A percentile compares a stretch with the other conserved stretches of the same genome.
Evolutionary conservation across 2,329 filamentous ascomycete species (phyloP).

Genomic region (Sphaerulina musiva): DNA sequence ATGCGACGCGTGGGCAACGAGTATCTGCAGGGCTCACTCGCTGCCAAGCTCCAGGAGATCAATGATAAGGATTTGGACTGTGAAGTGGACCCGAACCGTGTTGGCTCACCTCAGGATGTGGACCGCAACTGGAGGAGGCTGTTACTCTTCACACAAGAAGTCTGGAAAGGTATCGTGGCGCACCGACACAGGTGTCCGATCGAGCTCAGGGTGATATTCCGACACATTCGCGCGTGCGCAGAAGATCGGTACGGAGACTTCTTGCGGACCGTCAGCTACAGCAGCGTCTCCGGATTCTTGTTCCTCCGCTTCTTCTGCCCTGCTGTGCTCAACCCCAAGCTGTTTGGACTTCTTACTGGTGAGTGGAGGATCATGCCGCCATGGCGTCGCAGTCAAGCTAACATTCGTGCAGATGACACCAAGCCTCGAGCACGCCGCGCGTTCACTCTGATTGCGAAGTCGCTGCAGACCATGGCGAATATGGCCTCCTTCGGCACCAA

Average conservation of each 20-base stretch:
- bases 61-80: slow-evolving; percentile 86
- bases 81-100: slow-evolving; percentile 85
- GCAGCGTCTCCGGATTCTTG: slow-evolving; percentile 88
- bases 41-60: slow-evolving; percentile 81
- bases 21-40: slow-evolving; percentile 79
- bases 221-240: slow-evolving; percentile 85
- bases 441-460: slow-evolving; percentile 86
- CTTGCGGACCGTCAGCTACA: slow-evolving; percentile 80
- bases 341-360: slow-evolving; percentile 79
- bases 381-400: slow-evolving; percentile 2
- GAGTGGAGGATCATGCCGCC: slow-evolving; percentile 20
- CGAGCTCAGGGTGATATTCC: slow-evolving; percentile 77
- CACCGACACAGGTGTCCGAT: slow-evolving; percentile 71
- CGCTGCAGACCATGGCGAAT: slow-evolving; percentile 83
- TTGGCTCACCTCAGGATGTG: slow-evolving; percentile 61
- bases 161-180: slow-evolving; percentile 75
- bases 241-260: slow-evolving; percentile 94
- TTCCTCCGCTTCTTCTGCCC: slow-evolving; percentile 95
- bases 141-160: slow-evolving; percentile 66
- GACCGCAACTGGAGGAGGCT: slow-evolving; percentile 77
- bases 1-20: slow-evolving; percentile 93
- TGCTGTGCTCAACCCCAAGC: slow-evolving; percentile 88
- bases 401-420: slow-evolving; percentile 61
- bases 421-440: slow-evolving; percentile 77
- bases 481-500: slow-evolving; percentile 87